Conservation (phyloP, 495 filamentous ascomycete species). For the Letharia lupina region DNA sequence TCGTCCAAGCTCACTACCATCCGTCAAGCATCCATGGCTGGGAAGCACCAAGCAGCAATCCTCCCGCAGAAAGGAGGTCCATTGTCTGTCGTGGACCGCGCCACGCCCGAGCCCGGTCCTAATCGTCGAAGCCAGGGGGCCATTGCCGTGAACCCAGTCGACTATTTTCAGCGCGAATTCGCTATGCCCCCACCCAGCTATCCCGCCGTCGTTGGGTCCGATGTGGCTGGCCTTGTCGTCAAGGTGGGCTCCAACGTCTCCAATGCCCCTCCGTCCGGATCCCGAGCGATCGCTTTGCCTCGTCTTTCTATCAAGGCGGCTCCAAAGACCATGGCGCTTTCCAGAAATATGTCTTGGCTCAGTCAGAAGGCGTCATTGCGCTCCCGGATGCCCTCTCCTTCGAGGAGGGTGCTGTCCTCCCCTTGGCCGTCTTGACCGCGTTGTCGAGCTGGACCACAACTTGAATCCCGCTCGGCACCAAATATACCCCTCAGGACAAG, state of each 20-base stretch:
- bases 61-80: neutral
- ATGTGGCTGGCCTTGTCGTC: constrained; percentile 37
- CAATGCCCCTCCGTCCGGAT: constrained; percentile 29
- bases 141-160: constrained; percentile 31
- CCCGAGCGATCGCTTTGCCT: constrained; percentile 32
- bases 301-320: neutral
- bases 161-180: constrained; percentile 29
- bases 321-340: constrained; percentile 21
- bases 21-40: neutral
- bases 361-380: constrained; percentile 23
- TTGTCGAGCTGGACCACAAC: neutral
- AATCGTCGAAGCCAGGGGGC: constrained; percentile 33
- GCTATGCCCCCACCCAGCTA: constrained; percentile 22
- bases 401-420: constrained; percentile 36
- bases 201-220: constrained; percentile 34
- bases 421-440: constrained; percentile 25
- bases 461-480: constrained; percentile 15
- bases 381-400: constrained; percentile 36
- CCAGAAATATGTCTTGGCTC: constrained; percentile 27
- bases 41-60: neutral
- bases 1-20: neutral
- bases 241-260: constrained; percentile 33
- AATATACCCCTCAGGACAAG: constrained; percentile 16
- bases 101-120: constrained; percentile 26
- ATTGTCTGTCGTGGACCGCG: neutral